A percentile compares a stretch with the other conserved stretches of the same genome.
Conservation (phyloP, 176 grass and related monocot genomes). For the Aegilops tauschii region DNA sequence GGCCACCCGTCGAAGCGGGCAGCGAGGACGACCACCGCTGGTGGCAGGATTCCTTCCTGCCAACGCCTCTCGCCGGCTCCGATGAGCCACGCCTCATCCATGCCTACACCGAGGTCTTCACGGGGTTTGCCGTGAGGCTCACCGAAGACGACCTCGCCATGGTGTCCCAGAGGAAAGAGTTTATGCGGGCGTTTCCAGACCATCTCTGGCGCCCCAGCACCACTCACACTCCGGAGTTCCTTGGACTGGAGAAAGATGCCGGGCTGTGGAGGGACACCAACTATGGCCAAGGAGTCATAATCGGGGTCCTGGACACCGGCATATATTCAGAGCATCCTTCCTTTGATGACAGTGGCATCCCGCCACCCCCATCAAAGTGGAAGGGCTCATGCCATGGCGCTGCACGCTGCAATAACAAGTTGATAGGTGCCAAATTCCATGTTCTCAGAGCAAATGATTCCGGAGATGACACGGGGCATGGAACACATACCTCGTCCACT, state of each 20-base stretch:
- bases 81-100: slow-evolving; percentile 5
- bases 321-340: slow-evolving; percentile 44
- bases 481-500: slow-evolving; percentile 43
- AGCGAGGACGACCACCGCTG: neutral
- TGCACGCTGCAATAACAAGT: slow-evolving; percentile 48
- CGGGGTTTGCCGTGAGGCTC: slow-evolving; percentile 39
- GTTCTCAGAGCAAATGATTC: neutral
- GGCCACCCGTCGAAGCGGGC: neutral
- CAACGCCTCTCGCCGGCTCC: neutral
- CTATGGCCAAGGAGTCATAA: slow-evolving; percentile 40
- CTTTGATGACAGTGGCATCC: slow-evolving; percentile 42
- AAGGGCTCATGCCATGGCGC: slow-evolving; percentile 33
- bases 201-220: slow-evolving; percentile 24
- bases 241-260: slow-evolving; percentile 5
- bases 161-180: slow-evolving; percentile 31
- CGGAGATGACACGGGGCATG: slow-evolving; percentile 37
- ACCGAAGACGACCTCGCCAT: slow-evolving; percentile 12
- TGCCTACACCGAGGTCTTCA: slow-evolving; percentile 36
- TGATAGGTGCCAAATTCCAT: slow-evolving; percentile 32
- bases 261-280: slow-evolving; percentile 25
- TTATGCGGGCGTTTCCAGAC: slow-evolving; percentile 39
- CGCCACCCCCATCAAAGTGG: slow-evolving; percentile 54
- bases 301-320: slow-evolving; percentile 54
- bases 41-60: neutral
- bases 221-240: slow-evolving; percentile 38